Evolutionary conservation across 2,329 filamentous ascomycete genomes (phyloP).

Genomic region (Penicillium griseofulvum): DNA sequence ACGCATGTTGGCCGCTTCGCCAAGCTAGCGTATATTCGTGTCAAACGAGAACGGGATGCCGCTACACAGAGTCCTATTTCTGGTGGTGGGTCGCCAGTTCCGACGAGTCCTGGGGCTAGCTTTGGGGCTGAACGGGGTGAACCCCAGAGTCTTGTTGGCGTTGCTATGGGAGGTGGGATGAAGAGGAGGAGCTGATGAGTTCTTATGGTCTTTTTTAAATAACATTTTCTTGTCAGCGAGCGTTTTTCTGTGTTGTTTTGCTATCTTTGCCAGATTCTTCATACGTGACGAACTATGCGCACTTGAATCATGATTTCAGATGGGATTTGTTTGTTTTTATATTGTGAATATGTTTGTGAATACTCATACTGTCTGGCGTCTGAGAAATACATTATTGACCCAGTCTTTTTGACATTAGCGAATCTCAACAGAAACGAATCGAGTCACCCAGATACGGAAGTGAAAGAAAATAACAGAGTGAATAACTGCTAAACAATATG

Average conservation of each 20-base stretch:
- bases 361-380: background rate
- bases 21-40: slow-evolving; percentile 78
- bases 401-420: background rate
- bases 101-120: slow-evolving; percentile 17
- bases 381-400: background rate
- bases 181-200: slow-evolving; percentile 27
- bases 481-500: background rate
- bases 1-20: slow-evolving; percentile 79
- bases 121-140: slow-evolving; percentile 31
- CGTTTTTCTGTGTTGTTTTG: slow-evolving; percentile 1
- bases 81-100: slow-evolving; percentile 15
- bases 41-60: slow-evolving; percentile 62
- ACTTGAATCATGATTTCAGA: background rate
- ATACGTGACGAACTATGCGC: background rate
- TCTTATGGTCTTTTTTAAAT: background rate
- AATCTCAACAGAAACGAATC: background rate
- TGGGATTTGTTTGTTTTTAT: background rate
- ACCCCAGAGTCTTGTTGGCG: slow-evolving; percentile 37
- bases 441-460: background rate
- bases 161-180: slow-evolving; percentile 33
- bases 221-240: slow-evolving; percentile 3
- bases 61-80: slow-evolving; percentile 25
- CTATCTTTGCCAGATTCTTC: background rate
- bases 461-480: background rate
- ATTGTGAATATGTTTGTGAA: background rate